Evolutionary conservation across 148 eudicot species (phyloP).

Genomic region (Chenopodium album): DNA sequence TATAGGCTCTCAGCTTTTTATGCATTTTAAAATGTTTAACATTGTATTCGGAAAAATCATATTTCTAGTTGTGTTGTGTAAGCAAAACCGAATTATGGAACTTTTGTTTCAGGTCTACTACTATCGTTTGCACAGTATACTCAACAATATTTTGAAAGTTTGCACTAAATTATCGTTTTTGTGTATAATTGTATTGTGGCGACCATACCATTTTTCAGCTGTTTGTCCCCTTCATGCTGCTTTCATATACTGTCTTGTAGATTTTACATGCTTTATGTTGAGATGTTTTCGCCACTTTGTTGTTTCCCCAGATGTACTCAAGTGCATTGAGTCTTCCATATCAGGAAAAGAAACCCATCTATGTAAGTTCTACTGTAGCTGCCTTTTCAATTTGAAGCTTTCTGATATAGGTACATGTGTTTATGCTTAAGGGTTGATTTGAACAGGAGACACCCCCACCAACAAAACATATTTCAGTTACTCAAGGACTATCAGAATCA

Average conservation of each 20-base stretch:
- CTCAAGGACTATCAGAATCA: constrained; percentile 73
- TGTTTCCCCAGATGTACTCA: constrained; percentile 56
- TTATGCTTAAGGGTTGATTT: constrained; percentile 8
- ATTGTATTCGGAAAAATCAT: not conserved
- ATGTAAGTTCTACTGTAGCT: constrained; percentile 47
- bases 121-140: not conserved
- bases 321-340: constrained; percentile 58
- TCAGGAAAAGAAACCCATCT: constrained; percentile 56
- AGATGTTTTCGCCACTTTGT: not conserved
- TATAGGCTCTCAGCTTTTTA: not conserved
- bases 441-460: constrained; percentile 91
- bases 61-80: not conserved
- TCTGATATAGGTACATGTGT: not conserved
- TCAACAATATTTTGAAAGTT: not conserved
- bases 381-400: constrained; percentile 12
- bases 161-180: not conserved
- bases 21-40: not conserved
- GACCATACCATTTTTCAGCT: no score
- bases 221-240: not conserved
- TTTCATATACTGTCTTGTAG: not conserved
- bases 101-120: not conserved
- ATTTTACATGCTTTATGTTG: not conserved
- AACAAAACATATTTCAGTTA: constrained; percentile 50
- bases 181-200: not conserved
- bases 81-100: not conserved